These are phyloP conservation scores for Gautieria morchelliformis DNA, from an alignment of 768 basidiomycete genomes.

Conservation along the genomic window DNA sequence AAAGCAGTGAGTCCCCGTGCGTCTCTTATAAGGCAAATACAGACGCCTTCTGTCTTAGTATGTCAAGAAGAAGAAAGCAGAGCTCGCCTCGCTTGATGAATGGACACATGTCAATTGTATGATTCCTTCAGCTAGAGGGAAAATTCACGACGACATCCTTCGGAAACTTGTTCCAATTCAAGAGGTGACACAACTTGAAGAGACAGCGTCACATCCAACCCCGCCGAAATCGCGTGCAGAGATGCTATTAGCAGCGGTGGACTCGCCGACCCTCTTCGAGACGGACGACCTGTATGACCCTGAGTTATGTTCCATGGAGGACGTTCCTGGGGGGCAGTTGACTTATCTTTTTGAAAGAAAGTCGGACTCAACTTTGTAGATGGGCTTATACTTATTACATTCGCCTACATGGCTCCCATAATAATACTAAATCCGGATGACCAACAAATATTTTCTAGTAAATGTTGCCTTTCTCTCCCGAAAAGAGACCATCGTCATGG, in stretches of 20 bases:
- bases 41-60: conserved; percentile 32
- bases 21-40: not conserved
- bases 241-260: conserved; percentile 30
- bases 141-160: conserved; percentile 59
- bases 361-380: conserved; percentile 15
- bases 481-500: too few species aligned
- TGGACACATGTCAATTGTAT: conserved; percentile 85
- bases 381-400: not conserved
- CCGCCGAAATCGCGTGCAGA: conserved; percentile 20
- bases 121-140: conserved; percentile 29
- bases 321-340: conserved; percentile 54
- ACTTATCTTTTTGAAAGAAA: conserved; percentile 70
- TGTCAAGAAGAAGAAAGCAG: conserved; percentile 55
- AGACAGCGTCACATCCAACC: conserved; percentile 7
- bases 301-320: conserved; percentile 34
- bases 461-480: too few species aligned
- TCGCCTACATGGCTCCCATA: too few species aligned
- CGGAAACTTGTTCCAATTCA: conserved; percentile 22
- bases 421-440: too few species aligned
- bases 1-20: conserved; percentile 33
- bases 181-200: conserved; percentile 12
- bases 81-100: conserved; percentile 57
- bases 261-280: conserved; percentile 23
- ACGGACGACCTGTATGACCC: conserved; percentile 40
- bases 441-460: too few species aligned